Percentiles rank a stretch among this genome's conserved stretches.
Conservation (phyloP, 257 asterid species). For the Solanum pennellii region DNA sequence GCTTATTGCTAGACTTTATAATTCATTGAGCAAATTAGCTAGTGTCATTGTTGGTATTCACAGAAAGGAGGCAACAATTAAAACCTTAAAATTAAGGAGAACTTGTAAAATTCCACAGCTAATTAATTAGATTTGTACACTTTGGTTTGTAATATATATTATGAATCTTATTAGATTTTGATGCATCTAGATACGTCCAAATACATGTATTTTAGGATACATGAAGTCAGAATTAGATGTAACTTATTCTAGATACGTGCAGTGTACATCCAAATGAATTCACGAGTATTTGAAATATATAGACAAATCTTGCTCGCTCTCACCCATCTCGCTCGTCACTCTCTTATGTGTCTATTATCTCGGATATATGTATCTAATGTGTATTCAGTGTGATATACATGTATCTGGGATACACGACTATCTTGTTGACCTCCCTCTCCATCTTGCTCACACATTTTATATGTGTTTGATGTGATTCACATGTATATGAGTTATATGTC, state of each 20-base stretch:
- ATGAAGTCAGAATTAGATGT: background rate
- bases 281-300: accelerated
- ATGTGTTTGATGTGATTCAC: no score
- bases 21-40: background rate
- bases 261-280: background rate
- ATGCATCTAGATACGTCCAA: background rate
- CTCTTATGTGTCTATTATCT: background rate
- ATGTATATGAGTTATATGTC: no score
- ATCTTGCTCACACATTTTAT: no score
- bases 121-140: no score
- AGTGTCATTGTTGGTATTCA: background rate
- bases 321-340: background rate
- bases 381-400: background rate
- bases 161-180: no score
- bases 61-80: background rate
- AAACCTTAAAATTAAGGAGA: background rate
- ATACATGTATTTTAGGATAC: no score
- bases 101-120: background rate
- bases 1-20: background rate
- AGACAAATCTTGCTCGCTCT: background rate
- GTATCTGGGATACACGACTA: background rate
- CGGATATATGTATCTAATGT: background rate
- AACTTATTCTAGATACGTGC: background rate
- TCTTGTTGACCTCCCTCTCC: background rate
- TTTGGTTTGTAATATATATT: no score